Conservation (phyloP, 768 basidiomycete genomes). For the Kwoniella bestiolae region DNA sequence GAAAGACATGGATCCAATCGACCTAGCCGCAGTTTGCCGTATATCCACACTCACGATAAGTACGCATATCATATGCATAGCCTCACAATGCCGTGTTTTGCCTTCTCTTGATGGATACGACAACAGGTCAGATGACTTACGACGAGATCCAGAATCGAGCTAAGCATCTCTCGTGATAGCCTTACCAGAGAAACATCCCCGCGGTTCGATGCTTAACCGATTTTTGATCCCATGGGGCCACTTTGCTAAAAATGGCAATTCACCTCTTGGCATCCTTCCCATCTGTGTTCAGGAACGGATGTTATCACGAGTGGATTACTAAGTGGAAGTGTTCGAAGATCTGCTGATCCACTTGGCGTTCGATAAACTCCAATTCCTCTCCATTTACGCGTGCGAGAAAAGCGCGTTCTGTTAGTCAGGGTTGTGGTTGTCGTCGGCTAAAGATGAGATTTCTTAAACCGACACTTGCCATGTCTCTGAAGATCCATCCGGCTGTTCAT, state of each 20-base stretch:
- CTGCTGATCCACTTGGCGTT: slow-evolving; percentile 9
- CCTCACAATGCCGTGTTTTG: slow-evolving; percentile 2
- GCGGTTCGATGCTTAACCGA: not conserved
- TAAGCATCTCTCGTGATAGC: not conserved
- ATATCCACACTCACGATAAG: not conserved
- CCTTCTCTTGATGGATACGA: not conserved
- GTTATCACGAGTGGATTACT: not conserved
- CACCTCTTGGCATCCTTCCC: not conserved
- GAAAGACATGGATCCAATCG: not conserved
- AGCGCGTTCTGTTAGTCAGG: no score
- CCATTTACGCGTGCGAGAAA: not conserved
- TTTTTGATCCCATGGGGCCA: not conserved
- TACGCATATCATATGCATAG: not conserved
- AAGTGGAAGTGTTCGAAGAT: not conserved
- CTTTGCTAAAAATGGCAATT: not conserved
- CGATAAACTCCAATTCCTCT: not conserved
- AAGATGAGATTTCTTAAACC: not conserved
- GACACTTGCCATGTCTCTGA: not conserved
- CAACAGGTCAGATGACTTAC: not conserved
- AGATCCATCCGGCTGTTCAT: not conserved
- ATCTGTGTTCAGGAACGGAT: not conserved
- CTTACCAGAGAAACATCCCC: not conserved
- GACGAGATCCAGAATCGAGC: not conserved
- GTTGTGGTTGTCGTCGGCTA: not conserved
- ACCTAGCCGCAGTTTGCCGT: not conserved